A percentile compares a stretch with the other conserved stretches of the same genome.
Conservation (phyloP, 1,284 basidiomycete species). For the Ceratobasidium sp. region DNA sequence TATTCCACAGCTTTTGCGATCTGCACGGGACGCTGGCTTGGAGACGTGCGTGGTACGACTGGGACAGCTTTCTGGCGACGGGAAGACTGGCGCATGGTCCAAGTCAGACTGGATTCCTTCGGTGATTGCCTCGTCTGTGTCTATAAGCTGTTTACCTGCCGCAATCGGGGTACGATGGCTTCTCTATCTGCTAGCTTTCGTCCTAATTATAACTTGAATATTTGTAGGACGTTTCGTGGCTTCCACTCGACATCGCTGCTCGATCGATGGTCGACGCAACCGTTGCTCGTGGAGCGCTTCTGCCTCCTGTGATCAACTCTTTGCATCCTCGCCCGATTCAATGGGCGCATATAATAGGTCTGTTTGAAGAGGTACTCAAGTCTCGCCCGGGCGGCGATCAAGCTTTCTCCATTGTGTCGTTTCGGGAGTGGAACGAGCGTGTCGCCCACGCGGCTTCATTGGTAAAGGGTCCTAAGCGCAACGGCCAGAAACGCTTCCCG, state of each 20-base stretch:
- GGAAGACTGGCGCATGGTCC: conserved; percentile 40
- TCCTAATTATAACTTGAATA: not conserved
- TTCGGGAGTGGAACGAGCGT: conserved; percentile 10
- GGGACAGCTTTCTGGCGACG: conserved; percentile 38
- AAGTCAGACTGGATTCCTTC: conserved; percentile 38
- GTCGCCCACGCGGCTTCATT: not conserved
- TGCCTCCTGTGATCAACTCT: conserved; percentile 48
- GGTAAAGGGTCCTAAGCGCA: not conserved
- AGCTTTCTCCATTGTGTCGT: not conserved
- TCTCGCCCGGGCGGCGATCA: not conserved
- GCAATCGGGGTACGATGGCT: not conserved
- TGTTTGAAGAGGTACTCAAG: conserved; percentile 48
- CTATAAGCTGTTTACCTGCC: not conserved
- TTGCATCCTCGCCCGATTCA: conserved; percentile 51
- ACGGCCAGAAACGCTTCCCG: conserved; percentile 1
- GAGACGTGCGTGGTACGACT: conserved; percentile 26
- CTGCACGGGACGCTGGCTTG: conserved; percentile 8
- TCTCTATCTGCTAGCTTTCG: not conserved
- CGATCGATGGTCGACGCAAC: conserved; percentile 49
- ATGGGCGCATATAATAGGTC: conserved; percentile 48
- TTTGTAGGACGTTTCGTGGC: conserved; percentile 49
- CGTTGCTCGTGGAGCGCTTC: not conserved
- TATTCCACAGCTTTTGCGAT: too few relatives aligned
- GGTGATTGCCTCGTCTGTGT: conserved; percentile 19
- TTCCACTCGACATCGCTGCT: conserved; percentile 53